A percentile compares a stretch with the other conserved stretches of the same genome.
Evolutionary conservation across 192 early-diverging fungal genomes (phyloP).

Genomic region (Coemansia sp.): DNA sequence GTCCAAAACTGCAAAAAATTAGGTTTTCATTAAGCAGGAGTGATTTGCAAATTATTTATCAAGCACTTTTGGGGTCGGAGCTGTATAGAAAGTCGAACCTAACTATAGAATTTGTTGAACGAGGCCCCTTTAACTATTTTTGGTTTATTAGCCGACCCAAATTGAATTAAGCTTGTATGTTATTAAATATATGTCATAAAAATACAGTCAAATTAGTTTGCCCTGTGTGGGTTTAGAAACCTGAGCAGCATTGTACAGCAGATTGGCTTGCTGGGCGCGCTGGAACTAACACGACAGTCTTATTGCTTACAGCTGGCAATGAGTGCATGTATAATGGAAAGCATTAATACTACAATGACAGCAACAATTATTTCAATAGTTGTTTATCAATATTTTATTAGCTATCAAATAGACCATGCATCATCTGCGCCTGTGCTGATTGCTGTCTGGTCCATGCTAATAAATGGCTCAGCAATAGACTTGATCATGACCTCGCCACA

Average conservation of each 20-base stretch:
- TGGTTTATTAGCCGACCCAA: too few species aligned
- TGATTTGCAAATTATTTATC: background rate
- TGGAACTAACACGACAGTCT: constrained; percentile 68
- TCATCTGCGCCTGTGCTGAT: constrained; percentile 33
- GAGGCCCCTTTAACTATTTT: too few species aligned
- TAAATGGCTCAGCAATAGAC: constrained; percentile 79
- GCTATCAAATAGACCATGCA: constrained; percentile 60
- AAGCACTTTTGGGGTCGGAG: background rate
- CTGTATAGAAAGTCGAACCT: background rate
- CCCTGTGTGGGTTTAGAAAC: constrained; percentile 72
- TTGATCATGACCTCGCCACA: constrained; percentile 97
- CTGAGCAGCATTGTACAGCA: constrained; percentile 80
- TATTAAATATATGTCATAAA: too few species aligned
- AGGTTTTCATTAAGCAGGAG: background rate
- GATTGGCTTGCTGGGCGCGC: constrained; percentile 69
- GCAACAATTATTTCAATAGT: constrained; percentile 81
- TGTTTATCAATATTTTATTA: constrained; percentile 15
- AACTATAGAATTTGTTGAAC: background rate
- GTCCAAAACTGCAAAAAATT: background rate
- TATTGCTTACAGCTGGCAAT: constrained; percentile 73
- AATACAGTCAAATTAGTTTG: too few species aligned
- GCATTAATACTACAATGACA: constrained; percentile 74
- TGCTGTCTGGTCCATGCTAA: constrained; percentile 38
- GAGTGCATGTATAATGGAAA: constrained; percentile 78
- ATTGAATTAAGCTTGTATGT: too few species aligned